phyloP scores from a whole-genome alignment of 345 rosid genomes.

The Ceriops tagal region DNA sequence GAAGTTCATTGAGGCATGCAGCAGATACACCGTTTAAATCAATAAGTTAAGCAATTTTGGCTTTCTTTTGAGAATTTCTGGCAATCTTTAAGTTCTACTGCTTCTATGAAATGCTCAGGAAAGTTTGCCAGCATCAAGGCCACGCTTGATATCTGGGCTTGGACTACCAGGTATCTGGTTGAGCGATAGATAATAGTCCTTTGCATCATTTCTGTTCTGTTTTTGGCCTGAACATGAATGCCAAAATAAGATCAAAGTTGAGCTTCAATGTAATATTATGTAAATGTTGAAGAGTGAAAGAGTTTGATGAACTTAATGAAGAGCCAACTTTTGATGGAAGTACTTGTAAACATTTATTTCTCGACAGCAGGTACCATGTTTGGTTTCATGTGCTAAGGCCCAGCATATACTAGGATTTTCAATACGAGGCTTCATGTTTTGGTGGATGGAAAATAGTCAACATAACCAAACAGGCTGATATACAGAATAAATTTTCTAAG shows the following conservation, averaged over 20 bases:
- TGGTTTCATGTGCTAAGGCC: not conserved
- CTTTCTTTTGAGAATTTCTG: constrained; percentile 5
- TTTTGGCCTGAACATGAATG: not conserved
- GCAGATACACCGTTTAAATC: constrained; percentile 1
- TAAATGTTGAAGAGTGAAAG: not conserved
- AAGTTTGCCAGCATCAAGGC: constrained; percentile 51
- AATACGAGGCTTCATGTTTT: no score
- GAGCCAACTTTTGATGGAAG: not conserved
- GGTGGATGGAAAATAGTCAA: no score
- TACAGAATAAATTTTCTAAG: not conserved
- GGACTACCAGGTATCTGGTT: constrained; percentile 54
- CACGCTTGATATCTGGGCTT: constrained; percentile 61
- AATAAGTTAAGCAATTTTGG: not conserved
- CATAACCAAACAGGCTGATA: no score
- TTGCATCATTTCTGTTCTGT: not conserved
- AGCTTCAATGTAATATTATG: not conserved
- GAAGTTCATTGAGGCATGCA: not conserved
- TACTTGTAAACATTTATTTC: not conserved
- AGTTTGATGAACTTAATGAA: not conserved
- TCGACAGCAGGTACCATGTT: not conserved
- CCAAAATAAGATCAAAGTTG: not conserved
- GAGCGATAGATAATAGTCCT: not conserved
- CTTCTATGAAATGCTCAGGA: constrained; percentile 37
- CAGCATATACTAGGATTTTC: no score
- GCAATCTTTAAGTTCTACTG: constrained; percentile 9